Evolutionary conservation across 345 rosid genomes (phyloP).

Genomic region (Turritis glabra): DNA sequence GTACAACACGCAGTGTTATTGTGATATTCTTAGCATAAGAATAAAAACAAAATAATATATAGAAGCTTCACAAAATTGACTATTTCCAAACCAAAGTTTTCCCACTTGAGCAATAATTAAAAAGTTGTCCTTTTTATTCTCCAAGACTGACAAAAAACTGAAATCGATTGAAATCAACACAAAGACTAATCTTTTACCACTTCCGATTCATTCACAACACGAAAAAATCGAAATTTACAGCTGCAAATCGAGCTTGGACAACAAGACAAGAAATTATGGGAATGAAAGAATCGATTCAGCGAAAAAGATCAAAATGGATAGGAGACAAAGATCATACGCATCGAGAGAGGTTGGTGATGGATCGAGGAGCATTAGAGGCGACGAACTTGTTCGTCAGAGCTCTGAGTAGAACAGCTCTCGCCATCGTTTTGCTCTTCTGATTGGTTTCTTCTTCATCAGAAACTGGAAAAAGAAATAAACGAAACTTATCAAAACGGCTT

Average conservation of each 20-base stretch:
- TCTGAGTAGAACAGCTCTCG: slow-evolving; percentile 26
- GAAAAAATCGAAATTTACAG: background rate
- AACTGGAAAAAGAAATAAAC: too few species aligned
- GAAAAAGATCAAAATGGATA: background rate
- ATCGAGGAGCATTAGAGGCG: background rate
- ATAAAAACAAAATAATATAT: background rate
- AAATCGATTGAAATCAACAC: slow-evolving; percentile 1
- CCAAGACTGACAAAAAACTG: background rate
- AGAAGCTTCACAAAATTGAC: background rate
- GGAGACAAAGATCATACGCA: slow-evolving; percentile 16
- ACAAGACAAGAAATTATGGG: background rate
- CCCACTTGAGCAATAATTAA: background rate
- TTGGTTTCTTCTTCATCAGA: slow-evolving; percentile 13
- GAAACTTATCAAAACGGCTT: background rate
- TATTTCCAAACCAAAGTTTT: background rate
- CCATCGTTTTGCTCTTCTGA: slow-evolving; percentile 23
- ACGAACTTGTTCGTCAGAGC: too few species aligned
- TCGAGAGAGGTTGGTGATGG: slow-evolving; percentile 20
- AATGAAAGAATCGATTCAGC: background rate
- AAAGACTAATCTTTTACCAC: background rate
- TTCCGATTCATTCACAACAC: background rate
- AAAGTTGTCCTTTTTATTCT: background rate
- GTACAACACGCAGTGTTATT: background rate
- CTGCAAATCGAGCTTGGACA: background rate
- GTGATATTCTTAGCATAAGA: background rate